Conservation (phyloP, 768 basidiomycete genomes). For the Leccinum ochraceum region DNA sequence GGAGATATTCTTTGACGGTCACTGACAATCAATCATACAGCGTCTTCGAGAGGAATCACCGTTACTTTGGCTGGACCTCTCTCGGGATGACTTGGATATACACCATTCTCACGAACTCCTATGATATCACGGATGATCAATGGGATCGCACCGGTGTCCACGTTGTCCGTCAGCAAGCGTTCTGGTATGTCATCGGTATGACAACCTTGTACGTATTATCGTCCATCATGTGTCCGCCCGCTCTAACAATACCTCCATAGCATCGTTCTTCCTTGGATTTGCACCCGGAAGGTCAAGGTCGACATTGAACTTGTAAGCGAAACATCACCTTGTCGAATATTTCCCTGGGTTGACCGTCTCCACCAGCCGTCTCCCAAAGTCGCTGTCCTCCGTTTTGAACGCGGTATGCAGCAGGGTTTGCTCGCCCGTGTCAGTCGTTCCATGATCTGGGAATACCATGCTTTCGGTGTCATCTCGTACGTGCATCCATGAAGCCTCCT, state of each 20-base stretch:
- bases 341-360: slow-evolving; percentile 5
- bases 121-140: slow-evolving; percentile 50
- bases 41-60: slow-evolving; percentile 78
- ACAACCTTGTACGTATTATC: slow-evolving; percentile 59
- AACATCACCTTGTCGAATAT: background rate
- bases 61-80: slow-evolving; percentile 77
- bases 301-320: slow-evolving; percentile 71
- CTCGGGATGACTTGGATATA: slow-evolving; percentile 61
- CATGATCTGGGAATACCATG: slow-evolving; percentile 79
- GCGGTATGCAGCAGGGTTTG: slow-evolving; percentile 84
- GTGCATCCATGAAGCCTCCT: slow-evolving; percentile 21
- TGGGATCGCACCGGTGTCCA: slow-evolving; percentile 59
- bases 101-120: slow-evolving; percentile 66
- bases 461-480: slow-evolving; percentile 77
- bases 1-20: background rate
- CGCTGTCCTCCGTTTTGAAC: slow-evolving; percentile 74
- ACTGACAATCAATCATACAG: slow-evolving; percentile 34
- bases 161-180: slow-evolving; percentile 68
- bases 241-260: slow-evolving; percentile 35
- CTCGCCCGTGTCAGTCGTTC: slow-evolving; percentile 73
- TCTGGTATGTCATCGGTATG: slow-evolving; percentile 77
- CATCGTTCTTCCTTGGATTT: slow-evolving; percentile 74
- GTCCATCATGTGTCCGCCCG: background rate
- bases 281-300: slow-evolving; percentile 68
- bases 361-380: slow-evolving; percentile 75